These are phyloP conservation scores for Penicillium desertorum DNA, from an alignment of 495 filamentous ascomycete species.

Conservation along the genomic window DNA sequence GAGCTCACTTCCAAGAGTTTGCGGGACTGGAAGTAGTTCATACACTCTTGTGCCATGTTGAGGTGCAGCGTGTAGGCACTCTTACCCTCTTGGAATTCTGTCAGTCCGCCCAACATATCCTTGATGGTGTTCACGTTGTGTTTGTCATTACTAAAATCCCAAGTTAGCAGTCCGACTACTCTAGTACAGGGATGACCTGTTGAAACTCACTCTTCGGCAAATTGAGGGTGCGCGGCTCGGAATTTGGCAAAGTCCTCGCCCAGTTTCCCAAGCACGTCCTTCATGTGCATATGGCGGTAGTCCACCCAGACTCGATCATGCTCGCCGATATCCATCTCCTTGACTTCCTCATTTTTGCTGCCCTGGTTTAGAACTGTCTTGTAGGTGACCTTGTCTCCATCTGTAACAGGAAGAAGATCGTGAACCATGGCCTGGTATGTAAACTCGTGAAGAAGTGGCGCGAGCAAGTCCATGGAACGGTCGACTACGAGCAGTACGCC, in stretches of 20 bases:
- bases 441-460: constrained; percentile 91
- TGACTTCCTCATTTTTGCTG: constrained; percentile 62
- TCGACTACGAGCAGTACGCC: constrained; percentile 86
- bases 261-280: constrained; percentile 90
- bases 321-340: constrained; percentile 87
- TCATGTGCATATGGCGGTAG: constrained; percentile 94
- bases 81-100: constrained; percentile 92
- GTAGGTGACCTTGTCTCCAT: constrained; percentile 84
- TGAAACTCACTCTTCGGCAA: constrained; percentile 62
- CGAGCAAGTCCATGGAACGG: constrained; percentile 84
- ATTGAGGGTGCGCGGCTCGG: constrained; percentile 88
- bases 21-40: constrained; percentile 81
- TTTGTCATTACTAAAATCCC: constrained; percentile 51
- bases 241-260: constrained; percentile 92
- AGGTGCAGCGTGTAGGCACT: constrained; percentile 93
- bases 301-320: constrained; percentile 91
- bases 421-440: constrained; percentile 98
- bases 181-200: background rate
- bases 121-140: constrained; percentile 86
- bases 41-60: constrained; percentile 97
- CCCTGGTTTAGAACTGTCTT: constrained; percentile 75
- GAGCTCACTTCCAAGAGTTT: constrained; percentile 86
- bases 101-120: constrained; percentile 92
- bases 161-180: constrained; percentile 10
- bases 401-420: constrained; percentile 83